phyloP scores from a whole-genome alignment of 2,329 filamentous ascomycete species.

The Aspergillus quadrilineatus region DNA sequence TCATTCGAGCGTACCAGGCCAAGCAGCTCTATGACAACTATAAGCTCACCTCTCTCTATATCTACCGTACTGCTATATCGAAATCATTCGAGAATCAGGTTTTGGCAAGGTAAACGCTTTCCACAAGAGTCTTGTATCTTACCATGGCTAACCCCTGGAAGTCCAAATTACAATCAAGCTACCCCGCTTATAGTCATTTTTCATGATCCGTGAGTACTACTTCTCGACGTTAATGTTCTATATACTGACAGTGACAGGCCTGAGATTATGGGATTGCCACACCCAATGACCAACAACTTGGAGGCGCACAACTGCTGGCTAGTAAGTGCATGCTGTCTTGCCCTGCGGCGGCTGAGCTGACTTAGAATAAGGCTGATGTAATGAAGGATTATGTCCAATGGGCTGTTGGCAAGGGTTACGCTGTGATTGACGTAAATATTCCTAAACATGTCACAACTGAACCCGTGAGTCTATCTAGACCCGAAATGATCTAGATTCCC shows the following conservation, averaged over 20 bases:
- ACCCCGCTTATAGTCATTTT: slow-evolving; percentile 78
- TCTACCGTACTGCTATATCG: slow-evolving; percentile 70
- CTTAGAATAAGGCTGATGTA: slow-evolving; percentile 67
- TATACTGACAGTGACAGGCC: slow-evolving; percentile 53
- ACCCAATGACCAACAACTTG: slow-evolving; percentile 68
- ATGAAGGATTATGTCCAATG: slow-evolving; percentile 80
- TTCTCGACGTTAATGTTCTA: background rate
- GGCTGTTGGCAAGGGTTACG: slow-evolving; percentile 74
- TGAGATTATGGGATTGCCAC: slow-evolving; percentile 65
- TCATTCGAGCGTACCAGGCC: slow-evolving; percentile 75
- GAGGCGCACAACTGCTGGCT: slow-evolving; percentile 86
- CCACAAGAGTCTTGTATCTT: background rate
- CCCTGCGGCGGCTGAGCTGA: slow-evolving; percentile 26
- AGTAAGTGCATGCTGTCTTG: slow-evolving; percentile 55
- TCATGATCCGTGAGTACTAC: slow-evolving; percentile 73
- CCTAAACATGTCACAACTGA: slow-evolving; percentile 71
- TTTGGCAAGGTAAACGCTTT: slow-evolving; percentile 62
- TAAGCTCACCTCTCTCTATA: slow-evolving; percentile 75
- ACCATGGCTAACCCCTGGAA: slow-evolving; percentile 27
- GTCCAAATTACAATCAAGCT: slow-evolving; percentile 63
- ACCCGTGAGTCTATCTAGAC: slow-evolving; percentile 49
- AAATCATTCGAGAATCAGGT: slow-evolving; percentile 85
- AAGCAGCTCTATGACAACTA: slow-evolving; percentile 69
- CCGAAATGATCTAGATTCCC: background rate
- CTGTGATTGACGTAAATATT: slow-evolving; percentile 87